These are phyloP conservation scores for Aspergillus udagawae DNA, from an alignment of 2,329 filamentous ascomycete genomes.

Conservation along the genomic window DNA sequence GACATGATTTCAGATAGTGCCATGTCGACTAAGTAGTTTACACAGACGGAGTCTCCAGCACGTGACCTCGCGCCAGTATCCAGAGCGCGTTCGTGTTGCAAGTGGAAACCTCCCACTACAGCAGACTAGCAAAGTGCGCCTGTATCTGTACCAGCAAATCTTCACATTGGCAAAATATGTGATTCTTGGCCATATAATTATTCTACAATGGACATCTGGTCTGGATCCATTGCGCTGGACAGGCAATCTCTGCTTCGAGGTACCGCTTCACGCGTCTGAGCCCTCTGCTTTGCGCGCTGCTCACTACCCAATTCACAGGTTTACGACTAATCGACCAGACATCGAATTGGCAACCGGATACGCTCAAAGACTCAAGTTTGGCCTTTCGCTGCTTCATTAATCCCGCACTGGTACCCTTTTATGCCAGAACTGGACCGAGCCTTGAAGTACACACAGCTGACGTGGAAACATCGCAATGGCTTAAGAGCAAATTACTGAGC, in stretches of 20 bases:
- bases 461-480: conserved; percentile 33
- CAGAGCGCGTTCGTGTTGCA: conserved; percentile 7
- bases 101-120: background rate
- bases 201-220: conserved; percentile 36
- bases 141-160: background rate
- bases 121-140: background rate
- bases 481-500: conserved; percentile 34
- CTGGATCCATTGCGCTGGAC: conserved; percentile 29
- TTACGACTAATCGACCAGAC: conserved; percentile 33
- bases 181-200: conserved; percentile 4
- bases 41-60: background rate
- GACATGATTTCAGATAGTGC: background rate
- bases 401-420: conserved; percentile 37
- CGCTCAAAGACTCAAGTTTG: conserved; percentile 32
- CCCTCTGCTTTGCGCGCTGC: background rate
- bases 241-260: conserved; percentile 28
- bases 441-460: conserved; percentile 37
- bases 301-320: conserved; percentile 21
- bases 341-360: conserved; percentile 29
- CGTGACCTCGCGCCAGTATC: conserved; percentile 9
- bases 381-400: conserved; percentile 35
- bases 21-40: background rate
- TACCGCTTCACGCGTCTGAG: conserved; percentile 13
- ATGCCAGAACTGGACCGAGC: conserved; percentile 37
- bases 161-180: conserved; percentile 10